These are phyloP conservation scores for Blastocystis sp. DNA, from an alignment of 352 stramenopile genomes.

Conservation along the genomic window DNA sequence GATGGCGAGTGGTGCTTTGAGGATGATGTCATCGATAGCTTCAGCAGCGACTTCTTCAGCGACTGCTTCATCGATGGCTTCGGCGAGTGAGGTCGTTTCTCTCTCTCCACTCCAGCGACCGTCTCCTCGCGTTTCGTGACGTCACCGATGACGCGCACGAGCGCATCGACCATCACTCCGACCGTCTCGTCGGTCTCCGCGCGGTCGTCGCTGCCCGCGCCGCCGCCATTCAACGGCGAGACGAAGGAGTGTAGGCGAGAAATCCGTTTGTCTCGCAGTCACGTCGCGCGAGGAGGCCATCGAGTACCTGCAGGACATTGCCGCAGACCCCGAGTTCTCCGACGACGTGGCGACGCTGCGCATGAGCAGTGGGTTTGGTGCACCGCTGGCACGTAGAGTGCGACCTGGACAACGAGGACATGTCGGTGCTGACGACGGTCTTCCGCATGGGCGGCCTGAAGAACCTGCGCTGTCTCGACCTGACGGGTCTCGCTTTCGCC, in stretches of 20 bases:
- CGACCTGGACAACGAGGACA: conserved; percentile 33
- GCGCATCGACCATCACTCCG: too few relatives aligned
- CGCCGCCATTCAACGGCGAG: too few relatives aligned
- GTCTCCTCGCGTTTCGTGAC: too few relatives aligned
- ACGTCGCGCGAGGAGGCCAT: neutral
- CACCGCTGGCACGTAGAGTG: neutral
- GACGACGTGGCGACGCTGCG: conserved; percentile 7
- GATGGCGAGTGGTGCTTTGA: too few relatives aligned
- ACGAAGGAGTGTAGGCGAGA: neutral
- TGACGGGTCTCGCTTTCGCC: neutral
- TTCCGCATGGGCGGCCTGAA: conserved; percentile 35
- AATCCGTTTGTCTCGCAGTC: neutral
- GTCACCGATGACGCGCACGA: too few relatives aligned
- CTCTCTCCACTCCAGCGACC: too few relatives aligned
- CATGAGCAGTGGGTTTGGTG: neutral
- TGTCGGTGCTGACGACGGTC: neutral
- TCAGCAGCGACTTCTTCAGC: neutral
- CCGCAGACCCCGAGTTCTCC: neutral
- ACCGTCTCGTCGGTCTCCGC: too few relatives aligned
- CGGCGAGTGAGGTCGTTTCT: too few relatives aligned
- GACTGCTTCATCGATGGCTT: neutral
- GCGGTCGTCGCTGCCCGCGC: too few relatives aligned
- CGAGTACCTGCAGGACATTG: conserved; percentile 34
- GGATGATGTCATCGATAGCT: too few relatives aligned
- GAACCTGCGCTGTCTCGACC: conserved; percentile 24